A percentile compares a stretch with the other conserved stretches of the same genome.
Evolutionary conservation across 2,329 filamentous ascomycete genomes (phyloP).

Genomic region (Huntiella decipiens): DNA sequence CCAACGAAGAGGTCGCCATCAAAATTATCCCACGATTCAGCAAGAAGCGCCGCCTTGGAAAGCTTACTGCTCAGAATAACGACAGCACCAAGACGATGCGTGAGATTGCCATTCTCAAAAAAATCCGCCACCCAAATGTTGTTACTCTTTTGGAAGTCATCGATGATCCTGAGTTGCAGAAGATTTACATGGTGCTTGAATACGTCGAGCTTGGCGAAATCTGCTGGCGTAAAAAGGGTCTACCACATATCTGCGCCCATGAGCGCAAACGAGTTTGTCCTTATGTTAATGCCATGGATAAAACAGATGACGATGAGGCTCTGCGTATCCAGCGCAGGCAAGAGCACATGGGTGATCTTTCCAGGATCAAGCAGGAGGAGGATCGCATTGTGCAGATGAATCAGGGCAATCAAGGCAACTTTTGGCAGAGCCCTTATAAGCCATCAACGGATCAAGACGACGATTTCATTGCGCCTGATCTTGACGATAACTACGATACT

Average conservation of each 20-base stretch:
- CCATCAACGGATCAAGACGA: not conserved
- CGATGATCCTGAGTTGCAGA: conserved; percentile 86
- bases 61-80: conserved; percentile 46
- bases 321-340: conserved; percentile 40
- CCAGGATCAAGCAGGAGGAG: conserved; percentile 35
- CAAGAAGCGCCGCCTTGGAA: conserved; percentile 79
- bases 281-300: not conserved
- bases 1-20: conserved; percentile 70
- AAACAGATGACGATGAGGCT: conserved; percentile 29
- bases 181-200: conserved; percentile 95
- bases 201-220: conserved; percentile 90
- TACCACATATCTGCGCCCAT: conserved; percentile 62
- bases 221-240: conserved; percentile 76
- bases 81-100: conserved; percentile 60
- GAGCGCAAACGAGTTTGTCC: conserved; percentile 59
- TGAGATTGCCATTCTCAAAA: conserved; percentile 95
- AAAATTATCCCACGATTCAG: conserved; percentile 96
- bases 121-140: conserved; percentile 92
- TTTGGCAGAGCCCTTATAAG: conserved; percentile 18
- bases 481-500: conserved; percentile 22
- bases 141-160: conserved; percentile 93
- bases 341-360: conserved; percentile 37
- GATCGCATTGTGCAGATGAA: conserved; percentile 22
- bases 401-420: conserved; percentile 57
- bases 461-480: not conserved